phyloP scores from a whole-genome alignment of 768 basidiomycete genomes.

The Pisolithus tinctorius region DNA sequence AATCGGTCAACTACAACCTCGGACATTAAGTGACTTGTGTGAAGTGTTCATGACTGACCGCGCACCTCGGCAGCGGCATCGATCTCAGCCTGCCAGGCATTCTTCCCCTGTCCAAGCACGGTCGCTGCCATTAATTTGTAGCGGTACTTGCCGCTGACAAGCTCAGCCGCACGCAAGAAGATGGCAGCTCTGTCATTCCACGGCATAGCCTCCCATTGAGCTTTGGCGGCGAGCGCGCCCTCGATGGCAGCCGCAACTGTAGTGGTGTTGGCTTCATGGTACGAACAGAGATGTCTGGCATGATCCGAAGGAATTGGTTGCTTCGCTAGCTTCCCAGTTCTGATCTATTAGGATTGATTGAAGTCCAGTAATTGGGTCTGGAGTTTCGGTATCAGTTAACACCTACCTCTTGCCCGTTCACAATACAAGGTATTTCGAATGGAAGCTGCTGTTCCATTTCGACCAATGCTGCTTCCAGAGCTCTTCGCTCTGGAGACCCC shows the following conservation, averaged over 20 bases:
- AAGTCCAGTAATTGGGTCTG: conserved; percentile 1
- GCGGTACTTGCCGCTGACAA: conserved; percentile 91
- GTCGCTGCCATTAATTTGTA: conserved; percentile 95
- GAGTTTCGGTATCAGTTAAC: not conserved
- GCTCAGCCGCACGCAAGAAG: conserved; percentile 96
- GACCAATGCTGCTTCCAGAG: conserved; percentile 61
- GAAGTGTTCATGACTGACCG: not conserved
- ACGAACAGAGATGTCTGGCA: conserved; percentile 70
- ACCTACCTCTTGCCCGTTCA: conserved; percentile 81
- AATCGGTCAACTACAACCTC: conserved; percentile 64
- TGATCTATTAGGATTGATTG: conserved; percentile 44
- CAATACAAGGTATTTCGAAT: conserved; percentile 88
- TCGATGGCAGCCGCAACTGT: conserved; percentile 76
- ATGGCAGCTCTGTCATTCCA: conserved; percentile 98
- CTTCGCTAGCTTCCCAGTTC: conserved; percentile 69
- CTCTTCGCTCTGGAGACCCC: conserved; percentile 71
- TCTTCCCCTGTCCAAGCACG: conserved; percentile 98
- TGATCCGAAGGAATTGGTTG: conserved; percentile 88
- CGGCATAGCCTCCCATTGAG: conserved; percentile 87
- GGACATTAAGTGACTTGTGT: conserved; percentile 3
- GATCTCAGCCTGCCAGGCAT: conserved; percentile 99
- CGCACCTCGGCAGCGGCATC: conserved; percentile 95
- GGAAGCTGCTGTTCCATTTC: conserved; percentile 82
- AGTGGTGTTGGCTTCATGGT: conserved; percentile 81
- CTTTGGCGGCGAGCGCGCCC: conserved; percentile 80